Evolutionary conservation across 2,329 filamentous ascomycete genomes (phyloP).

Genomic region (Colletotrichum sp.): DNA sequence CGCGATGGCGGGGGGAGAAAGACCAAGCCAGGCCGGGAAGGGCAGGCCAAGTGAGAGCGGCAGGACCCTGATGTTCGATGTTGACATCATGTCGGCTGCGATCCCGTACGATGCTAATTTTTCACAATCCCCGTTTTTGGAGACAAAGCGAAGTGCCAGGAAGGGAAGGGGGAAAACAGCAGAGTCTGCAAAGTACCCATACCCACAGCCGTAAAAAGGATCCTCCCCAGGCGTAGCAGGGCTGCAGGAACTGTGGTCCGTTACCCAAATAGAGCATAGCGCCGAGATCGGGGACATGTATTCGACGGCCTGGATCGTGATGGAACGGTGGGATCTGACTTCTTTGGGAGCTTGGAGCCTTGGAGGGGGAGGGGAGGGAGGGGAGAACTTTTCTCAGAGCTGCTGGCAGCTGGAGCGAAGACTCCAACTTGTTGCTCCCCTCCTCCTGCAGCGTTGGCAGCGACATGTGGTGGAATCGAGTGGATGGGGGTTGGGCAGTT

Average conservation of each 20-base stretch:
- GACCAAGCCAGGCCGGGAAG: neutral
- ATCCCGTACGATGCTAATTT: neutral
- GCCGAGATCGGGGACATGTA: neutral
- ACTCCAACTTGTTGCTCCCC: neutral
- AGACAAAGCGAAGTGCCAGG: neutral
- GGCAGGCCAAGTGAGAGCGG: neutral
- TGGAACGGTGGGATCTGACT: constrained; percentile 3
- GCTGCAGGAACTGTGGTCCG: constrained; percentile 20
- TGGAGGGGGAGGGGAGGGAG: neutral
- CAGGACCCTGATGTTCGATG: neutral
- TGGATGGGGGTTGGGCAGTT: neutral
- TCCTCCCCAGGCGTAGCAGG: constrained; percentile 1
- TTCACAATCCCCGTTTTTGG: neutral
- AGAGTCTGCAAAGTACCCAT: neutral
- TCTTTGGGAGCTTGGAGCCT: neutral
- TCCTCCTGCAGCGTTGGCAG: constrained; percentile 9
- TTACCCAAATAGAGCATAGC: neutral
- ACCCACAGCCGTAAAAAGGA: neutral
- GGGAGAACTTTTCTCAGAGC: neutral
- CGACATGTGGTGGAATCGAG: constrained; percentile 8
- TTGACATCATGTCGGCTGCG: constrained; percentile 6
- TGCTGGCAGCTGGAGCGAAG: neutral
- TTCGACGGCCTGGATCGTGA: constrained; percentile 15
- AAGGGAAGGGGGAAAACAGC: neutral
- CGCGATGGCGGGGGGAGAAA: neutral